Percentiles rank a stretch among this genome's conserved stretches.
Conservation (phyloP, 768 basidiomycete species). For the Daedaleopsis sinensis region DNA sequence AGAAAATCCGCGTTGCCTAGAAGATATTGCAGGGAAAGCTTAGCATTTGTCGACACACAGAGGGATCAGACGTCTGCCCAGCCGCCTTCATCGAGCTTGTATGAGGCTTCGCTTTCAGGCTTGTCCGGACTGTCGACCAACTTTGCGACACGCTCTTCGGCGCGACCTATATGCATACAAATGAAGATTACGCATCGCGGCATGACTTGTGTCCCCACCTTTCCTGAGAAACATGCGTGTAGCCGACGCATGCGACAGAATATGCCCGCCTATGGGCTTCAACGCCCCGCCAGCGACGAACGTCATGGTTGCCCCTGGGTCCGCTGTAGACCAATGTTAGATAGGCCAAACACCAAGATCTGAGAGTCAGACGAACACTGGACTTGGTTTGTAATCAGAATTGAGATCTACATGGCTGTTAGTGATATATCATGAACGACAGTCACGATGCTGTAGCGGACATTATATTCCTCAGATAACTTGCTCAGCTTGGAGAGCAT, state of each 20-base stretch:
- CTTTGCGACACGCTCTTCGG: constrained; percentile 90
- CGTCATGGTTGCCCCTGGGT: constrained; percentile 93
- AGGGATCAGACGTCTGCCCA: constrained; percentile 76
- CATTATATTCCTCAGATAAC: constrained; percentile 91
- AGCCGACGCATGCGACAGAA: constrained; percentile 86
- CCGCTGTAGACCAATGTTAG: constrained; percentile 51
- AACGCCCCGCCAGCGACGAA: constrained; percentile 93
- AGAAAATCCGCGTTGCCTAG: too few species aligned
- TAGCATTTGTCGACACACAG: not conserved
- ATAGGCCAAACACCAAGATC: not conserved
- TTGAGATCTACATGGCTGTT: constrained; percentile 59
- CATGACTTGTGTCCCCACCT: constrained; percentile 44
- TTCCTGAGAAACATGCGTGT: constrained; percentile 88
- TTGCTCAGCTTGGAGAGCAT: constrained; percentile 93
- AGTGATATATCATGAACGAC: constrained; percentile 11
- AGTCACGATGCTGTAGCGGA: constrained; percentile 32
- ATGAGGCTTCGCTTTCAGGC: constrained; percentile 89
- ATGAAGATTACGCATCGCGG: not conserved
- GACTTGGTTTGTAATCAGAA: constrained; percentile 92
- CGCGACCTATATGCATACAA: constrained; percentile 65
- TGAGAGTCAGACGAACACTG: constrained; percentile 56
- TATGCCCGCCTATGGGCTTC: constrained; percentile 91
- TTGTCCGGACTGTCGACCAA: constrained; percentile 88
- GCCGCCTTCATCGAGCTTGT: constrained; percentile 89
- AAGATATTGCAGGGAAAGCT: not conserved